A percentile compares a stretch with the other conserved stretches of the same genome.
Conservation (phyloP, 306 rosid species). For the Prinsepia uniflora region DNA sequence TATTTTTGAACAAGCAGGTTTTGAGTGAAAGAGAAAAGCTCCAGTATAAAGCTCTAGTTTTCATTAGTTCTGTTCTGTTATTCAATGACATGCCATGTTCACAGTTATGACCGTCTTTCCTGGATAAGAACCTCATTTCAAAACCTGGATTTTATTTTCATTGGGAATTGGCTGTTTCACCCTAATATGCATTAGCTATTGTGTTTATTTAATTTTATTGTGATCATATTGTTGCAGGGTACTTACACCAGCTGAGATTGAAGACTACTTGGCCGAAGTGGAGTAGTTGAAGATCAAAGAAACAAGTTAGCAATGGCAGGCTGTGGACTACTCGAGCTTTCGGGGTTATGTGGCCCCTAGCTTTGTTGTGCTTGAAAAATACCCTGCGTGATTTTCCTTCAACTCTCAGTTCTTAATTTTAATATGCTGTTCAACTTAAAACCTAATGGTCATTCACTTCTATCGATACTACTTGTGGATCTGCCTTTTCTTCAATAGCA, state of each 20-base stretch:
- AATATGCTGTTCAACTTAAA: not conserved
- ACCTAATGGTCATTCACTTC: not conserved
- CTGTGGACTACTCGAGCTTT: not conserved
- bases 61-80: not conserved
- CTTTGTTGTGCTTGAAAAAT: not conserved
- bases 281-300: slow-evolving; percentile 31
- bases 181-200: not conserved
- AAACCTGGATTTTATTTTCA: not conserved
- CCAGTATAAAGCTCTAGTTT: not conserved
- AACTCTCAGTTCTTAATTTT: not conserved
- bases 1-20: not conserved
- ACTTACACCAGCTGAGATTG: slow-evolving; percentile 75
- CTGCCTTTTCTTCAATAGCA: not conserved
- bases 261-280: slow-evolving; percentile 77
- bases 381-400: no score
- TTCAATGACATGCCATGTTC: not conserved
- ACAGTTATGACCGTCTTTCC: not conserved
- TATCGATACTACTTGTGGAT: not conserved
- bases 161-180: not conserved
- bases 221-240: slow-evolving; percentile 52
- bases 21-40: not conserved
- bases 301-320: not conserved
- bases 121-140: no score
- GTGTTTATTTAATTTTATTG: not conserved
- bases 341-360: not conserved